Evolutionary conservation across 1,284 basidiomycete species (phyloP), one percentile per base, ranked within the genome.

Genomic region (Fomitiporia mediterranea): DNA sequence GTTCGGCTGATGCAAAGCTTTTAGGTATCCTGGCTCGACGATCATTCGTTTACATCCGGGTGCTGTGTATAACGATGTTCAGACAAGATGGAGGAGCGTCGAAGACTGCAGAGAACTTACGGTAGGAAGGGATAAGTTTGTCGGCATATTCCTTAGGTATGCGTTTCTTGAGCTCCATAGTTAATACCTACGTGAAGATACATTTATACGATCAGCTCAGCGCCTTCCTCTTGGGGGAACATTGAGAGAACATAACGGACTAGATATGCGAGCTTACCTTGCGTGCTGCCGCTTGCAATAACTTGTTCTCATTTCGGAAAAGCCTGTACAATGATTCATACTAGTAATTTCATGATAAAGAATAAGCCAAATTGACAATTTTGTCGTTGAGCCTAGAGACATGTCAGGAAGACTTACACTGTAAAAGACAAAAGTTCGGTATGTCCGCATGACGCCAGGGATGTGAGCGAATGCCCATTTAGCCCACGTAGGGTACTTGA

Each of bases 391-490:
- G 7, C 9, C 3, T 40, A 2, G 3, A 7, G 34, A 9, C 21
- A 4, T 1, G 7, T 21, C 11, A 32, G 56, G 13, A n/a, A n/a
- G n/a, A n/a, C 73, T 32, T 63, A 79, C 80, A 56, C 66, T 68
- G 19, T 68, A 66, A 72, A 77, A 78, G 40, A 81, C 68, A 48
- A 60, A 68, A 52, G 71, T 75, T 13, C 81, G 71, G 63, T 83
- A 80, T 27, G 66, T 62, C 39, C 74, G 67, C 68, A 79, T 72
- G 1, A 74, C 63, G 34, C 74, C 68, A 0, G 81, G 81, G 25
- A 82, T 60, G 64, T 76, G 64, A 0, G 72, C 69, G 59, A 82
- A 83, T 21, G 75, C 63, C 75, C 76, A 78, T 65, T 77, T 74
- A 7, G 70, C 53, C 66, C 69, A 73, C 15, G 55, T 30, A 3